Conservation (phyloP, 2,329 filamentous ascomycete genomes). For the Leptoxyphium fumago region DNA sequence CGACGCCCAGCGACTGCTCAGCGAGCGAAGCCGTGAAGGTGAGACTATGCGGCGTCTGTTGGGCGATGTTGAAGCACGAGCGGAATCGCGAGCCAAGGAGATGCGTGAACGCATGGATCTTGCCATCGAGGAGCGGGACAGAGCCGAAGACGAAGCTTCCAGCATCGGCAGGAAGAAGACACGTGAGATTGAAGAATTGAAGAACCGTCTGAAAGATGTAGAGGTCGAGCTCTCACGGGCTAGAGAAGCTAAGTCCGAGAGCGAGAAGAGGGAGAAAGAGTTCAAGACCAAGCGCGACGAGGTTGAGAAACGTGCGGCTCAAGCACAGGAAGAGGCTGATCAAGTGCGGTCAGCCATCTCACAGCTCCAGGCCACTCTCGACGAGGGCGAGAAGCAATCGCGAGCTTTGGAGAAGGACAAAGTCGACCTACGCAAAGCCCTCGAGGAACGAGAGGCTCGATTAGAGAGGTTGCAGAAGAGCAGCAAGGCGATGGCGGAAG, state of each 20-base stretch:
- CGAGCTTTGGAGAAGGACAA: constrained; percentile 74
- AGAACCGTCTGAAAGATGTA: constrained; percentile 61
- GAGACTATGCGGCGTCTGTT: constrained; percentile 89
- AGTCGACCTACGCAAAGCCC: constrained; percentile 54
- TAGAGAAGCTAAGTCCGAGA: constrained; percentile 60
- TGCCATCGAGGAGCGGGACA: constrained; percentile 85
- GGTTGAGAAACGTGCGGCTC: constrained; percentile 55
- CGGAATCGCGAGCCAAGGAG: constrained; percentile 70
- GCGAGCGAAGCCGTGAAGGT: constrained; percentile 76
- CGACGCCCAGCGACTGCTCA: constrained; percentile 73
- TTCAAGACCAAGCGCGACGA: constrained; percentile 62
- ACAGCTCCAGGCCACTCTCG: constrained; percentile 64
- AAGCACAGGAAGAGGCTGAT: constrained; percentile 54
- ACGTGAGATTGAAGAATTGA: constrained; percentile 77
- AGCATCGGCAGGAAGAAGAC: constrained; percentile 60
- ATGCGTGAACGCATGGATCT: constrained; percentile 80
- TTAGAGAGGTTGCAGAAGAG: constrained; percentile 68
- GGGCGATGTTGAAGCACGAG: constrained; percentile 69
- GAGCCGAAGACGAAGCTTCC: constrained; percentile 79
- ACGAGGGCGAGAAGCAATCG: constrained; percentile 74
- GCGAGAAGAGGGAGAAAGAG: constrained; percentile 58
- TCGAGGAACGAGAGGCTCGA: constrained; percentile 63
- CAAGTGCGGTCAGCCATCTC: constrained; percentile 66
- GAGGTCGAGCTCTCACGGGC: constrained; percentile 62
- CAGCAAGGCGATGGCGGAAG: constrained; percentile 45